Conservation (phyloP, 345 rosid species). For the Brassica nigra region DNA sequence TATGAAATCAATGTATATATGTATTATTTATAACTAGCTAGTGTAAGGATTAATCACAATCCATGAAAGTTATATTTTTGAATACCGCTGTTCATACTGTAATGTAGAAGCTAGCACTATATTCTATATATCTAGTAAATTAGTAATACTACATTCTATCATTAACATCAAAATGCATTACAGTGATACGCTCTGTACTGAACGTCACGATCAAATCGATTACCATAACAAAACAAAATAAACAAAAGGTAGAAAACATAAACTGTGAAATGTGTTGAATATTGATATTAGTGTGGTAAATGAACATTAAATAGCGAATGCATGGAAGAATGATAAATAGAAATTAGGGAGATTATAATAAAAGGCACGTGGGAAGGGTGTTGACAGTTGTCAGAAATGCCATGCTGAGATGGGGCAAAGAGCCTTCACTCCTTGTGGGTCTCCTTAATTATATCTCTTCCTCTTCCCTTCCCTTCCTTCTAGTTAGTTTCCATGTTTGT, state of each 20-base stretch:
- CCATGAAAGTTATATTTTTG: no score
- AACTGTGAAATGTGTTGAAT: constrained; percentile 5
- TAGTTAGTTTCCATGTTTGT: neutral
- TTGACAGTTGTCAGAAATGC: constrained; percentile 41
- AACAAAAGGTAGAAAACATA: neutral
- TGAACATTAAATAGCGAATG: constrained; percentile 27
- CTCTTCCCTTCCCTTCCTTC: constrained; percentile 30
- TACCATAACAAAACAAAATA: neutral
- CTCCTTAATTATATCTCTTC: constrained; percentile 33
- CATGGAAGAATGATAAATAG: constrained; percentile 24
- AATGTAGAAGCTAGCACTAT: neutral
- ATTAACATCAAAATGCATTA: neutral
- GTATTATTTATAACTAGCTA: neutral
- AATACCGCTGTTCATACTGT: no score
- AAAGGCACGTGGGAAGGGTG: constrained; percentile 39
- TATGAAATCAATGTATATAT: neutral
- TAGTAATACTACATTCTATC: neutral
- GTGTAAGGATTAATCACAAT: neutral
- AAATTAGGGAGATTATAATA: neutral
- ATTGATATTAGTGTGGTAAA: neutral
- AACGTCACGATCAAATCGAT: neutral
- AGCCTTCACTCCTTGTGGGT: constrained; percentile 43
- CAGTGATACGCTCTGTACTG: neutral
- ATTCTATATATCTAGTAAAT: no score
- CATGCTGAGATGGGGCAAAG: constrained; percentile 40